These are phyloP conservation scores for Trametes versicolor DNA, from an alignment of 1,284 basidiomycete species.

Conservation along the genomic window DNA sequence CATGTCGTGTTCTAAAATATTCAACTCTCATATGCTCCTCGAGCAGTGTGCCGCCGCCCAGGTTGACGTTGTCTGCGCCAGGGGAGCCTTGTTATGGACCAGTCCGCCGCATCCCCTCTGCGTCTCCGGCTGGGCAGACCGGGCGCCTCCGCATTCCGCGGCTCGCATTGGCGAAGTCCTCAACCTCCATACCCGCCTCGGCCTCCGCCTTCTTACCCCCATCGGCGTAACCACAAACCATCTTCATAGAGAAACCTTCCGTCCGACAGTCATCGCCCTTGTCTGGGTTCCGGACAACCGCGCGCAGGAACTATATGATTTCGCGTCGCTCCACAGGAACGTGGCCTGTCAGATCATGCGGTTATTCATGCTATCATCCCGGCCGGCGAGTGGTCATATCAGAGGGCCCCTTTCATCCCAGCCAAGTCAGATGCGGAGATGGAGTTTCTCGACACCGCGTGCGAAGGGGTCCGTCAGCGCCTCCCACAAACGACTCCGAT, in stretches of 20 bases:
- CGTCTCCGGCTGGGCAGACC: slow-evolving; percentile 14
- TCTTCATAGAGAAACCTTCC: neutral
- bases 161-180: slow-evolving; percentile 11
- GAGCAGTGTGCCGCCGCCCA: slow-evolving; percentile 8
- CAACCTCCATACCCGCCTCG: slow-evolving; percentile 16
- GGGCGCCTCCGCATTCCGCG: slow-evolving; percentile 4
- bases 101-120: slow-evolving; percentile 17
- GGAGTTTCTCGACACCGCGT: slow-evolving; percentile 2
- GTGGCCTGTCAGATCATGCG: slow-evolving; percentile 17
- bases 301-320: slow-evolving; percentile 5
- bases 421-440: slow-evolving; percentile 11
- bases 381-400: slow-evolving; percentile 13
- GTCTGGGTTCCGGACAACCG: slow-evolving; percentile 15
- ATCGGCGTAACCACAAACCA: slow-evolving; percentile 1
- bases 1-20: slow-evolving; percentile 17
- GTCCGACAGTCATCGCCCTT: slow-evolving; percentile 16
- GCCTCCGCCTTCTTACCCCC: slow-evolving; percentile 15
- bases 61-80: slow-evolving; percentile 16
- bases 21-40: slow-evolving; percentile 9
- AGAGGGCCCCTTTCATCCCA: slow-evolving; percentile 4
- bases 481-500: neutral
- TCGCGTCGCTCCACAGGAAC: slow-evolving; percentile 8
- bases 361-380: slow-evolving; percentile 10
- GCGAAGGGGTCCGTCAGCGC: neutral
- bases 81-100: slow-evolving; percentile 19